phyloP scores from a whole-genome alignment of 2,329 filamentous ascomycete species.

The Talaromyces albobiverticillius region DNA sequence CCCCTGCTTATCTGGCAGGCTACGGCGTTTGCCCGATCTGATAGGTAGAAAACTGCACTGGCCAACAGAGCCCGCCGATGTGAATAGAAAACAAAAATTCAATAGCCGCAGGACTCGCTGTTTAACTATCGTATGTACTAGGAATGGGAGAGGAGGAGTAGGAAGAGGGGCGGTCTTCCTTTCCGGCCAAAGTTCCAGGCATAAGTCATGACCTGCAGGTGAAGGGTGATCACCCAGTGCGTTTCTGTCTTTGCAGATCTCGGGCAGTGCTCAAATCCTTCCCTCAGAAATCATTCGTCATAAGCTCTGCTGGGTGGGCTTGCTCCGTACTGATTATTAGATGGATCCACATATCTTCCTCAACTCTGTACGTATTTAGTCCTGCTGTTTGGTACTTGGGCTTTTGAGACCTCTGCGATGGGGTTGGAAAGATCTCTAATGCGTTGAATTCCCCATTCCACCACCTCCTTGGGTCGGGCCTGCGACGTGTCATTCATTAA shows the following conservation, averaged over 20 bases:
- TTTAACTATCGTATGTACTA: too few relatives aligned
- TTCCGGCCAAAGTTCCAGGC: slow-evolving; percentile 12
- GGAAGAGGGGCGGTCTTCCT: background rate
- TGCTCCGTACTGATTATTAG: slow-evolving; percentile 14
- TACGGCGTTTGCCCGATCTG: background rate
- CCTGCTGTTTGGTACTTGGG: background rate
- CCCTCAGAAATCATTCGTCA: slow-evolving; percentile 13
- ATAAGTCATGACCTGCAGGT: slow-evolving; percentile 18
- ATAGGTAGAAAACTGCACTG: slow-evolving; percentile 4
- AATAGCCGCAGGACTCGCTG: background rate
- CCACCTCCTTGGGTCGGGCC: slow-evolving; percentile 10
- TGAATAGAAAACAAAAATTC: background rate
- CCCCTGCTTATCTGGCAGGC: background rate
- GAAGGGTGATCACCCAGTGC: slow-evolving; percentile 16
- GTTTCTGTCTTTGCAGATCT: slow-evolving; percentile 16
- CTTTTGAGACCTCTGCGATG: background rate
- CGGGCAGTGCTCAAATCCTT: slow-evolving; percentile 13
- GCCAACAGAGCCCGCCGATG: background rate
- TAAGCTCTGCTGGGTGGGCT: slow-evolving; percentile 9
- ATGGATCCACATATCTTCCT: slow-evolving; percentile 16
- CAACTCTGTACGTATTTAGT: background rate
- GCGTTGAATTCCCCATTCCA: slow-evolving; percentile 5
- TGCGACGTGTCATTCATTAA: slow-evolving; percentile 19
- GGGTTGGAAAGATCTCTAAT: slow-evolving; percentile 3
- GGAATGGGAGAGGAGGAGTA: too few relatives aligned